Base-by-base conservation (phyloP, 345 rosid species). In the Odontarrhena argentea region DNA sequence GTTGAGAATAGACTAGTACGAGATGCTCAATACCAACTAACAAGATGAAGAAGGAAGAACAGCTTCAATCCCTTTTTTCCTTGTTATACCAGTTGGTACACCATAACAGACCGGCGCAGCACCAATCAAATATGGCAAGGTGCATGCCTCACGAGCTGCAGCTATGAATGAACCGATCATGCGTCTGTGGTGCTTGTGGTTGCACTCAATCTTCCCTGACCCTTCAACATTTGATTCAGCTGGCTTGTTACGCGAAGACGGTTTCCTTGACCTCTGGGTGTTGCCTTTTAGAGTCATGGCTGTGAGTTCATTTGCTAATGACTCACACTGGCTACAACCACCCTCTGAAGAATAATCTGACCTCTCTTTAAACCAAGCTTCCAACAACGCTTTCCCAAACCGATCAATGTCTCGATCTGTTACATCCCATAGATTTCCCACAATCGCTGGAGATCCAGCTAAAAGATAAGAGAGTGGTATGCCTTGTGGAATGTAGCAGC, bases 91-190 rank as follows among this genome's bases (percentile, higher is more conserved):
- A 2, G 97, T 93, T 3, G 97, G 96, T 52, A 92, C 94, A 24
- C 98, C 98, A 46, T 92, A 89, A 58, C 98, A 92, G 0, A 92
- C 98, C 0, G 98, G 98, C 0, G 98, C 76, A n/a, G 97, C 99
- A 34, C 99, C 99, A 9, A 83, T 88, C 74, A 94, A 72, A 78
- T 77, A 82, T 1, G 83, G 87, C 15, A 94, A 83, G 6, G 64
- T 81, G 74, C 97, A 91, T 12, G 82, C 87, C 46, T 88, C 89
- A 8, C 97, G 83, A 50, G 97, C 96, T 47, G 50, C 81, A 4
- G 85, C 83, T 77, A 91, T 89, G 63, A 91, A 87, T 0, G 95
- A 84, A 36, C 91, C 96, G 6, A 94, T 79, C 61, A 66, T 91
- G 8, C 82, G 86, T 69, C 83, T 69, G n/a, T 55, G 63, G 18